Evolutionary conservation across 2,329 filamentous ascomycete genomes (phyloP), one percentile per base, ranked within the genome.

Genomic region (Mycogone perniciosa): DNA sequence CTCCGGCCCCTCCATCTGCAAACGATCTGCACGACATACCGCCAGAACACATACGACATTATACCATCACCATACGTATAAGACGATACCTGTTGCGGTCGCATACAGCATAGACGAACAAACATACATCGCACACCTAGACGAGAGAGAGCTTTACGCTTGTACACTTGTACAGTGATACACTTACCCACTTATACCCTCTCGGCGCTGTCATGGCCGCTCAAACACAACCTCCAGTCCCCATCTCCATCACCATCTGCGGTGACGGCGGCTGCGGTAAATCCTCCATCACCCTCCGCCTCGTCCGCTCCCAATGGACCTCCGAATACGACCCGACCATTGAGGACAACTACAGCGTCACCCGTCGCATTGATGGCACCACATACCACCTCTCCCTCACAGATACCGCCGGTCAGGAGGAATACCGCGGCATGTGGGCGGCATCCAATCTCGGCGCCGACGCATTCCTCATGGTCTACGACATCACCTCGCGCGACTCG

Each of bases 381-480:
- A 83, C 81, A 46, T 92, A 91, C 76, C 85, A 88, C 67, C 82
- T 93, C 34, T 77, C 79, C 44, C 78, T 93, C 45, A 92, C 87
- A 53, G 88, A 93, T 73, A 92, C 88, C 1, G 88, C 88, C 29
- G 88, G 88, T n/a, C 88, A 93, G 67, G 88, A 93, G 71, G 88
- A 93, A 71, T 93, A 93, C 72, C 85, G 88, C 58, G 85, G 86
- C 60, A 88, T 93, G 75, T 93, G 88, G 88, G 87, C 86, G 1
- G 78, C 82, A 33, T 84, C 84, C 27, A 92, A 91, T 66, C 80
- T 92, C 11, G 79, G 81, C 64, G 85, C 86, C 55, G 88, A 93
- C 65, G 88, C 88, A 56, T 93, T 92, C 71, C 76, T 93, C 26
- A 79, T 93, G 60, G 88, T 93, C 59, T 93, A 93, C 77, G 88